Evolutionary conservation across 768 basidiomycete genomes (phyloP), one percentile per base, ranked within the genome.

Genomic region (Pleurotus giganteus): DNA sequence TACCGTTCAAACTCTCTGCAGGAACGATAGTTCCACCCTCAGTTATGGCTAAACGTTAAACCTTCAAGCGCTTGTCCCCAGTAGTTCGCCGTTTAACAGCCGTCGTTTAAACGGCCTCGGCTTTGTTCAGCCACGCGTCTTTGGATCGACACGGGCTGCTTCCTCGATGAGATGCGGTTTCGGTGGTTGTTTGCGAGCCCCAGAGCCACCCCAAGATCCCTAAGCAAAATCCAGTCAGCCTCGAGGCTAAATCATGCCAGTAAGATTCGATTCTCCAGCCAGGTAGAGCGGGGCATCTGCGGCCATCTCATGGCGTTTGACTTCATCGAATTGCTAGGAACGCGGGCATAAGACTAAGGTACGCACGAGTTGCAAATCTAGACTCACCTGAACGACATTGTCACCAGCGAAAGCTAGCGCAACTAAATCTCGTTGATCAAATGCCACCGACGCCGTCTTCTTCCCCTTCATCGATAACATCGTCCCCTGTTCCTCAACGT

Each of bases 341-440:
- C 13, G 23, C 36, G 23, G 13, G 36, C 61, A 23, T 47, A 53
- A 24, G 8, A 46, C 43, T 23, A 51, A 34, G 9, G 9, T 29
- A 2, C 15, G 24, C 50, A 44, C 24, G 17, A 17, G 5, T 55
- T 2, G 55, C 19, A 52, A 11, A 17, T 21, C 9, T 34, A 17
- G 21, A 65, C 85, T 29, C 63, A 93, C 93, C 71, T 89, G 85
- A 4, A 97, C 85, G 28, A 98, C 96, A 60, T 98, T 92, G 69
- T 99, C 97, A 2, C 94, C 95, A 1, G 95, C 96, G 73, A 99
- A 99, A 0, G 97, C 97, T 53, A 85, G 84, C 1, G 94, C 91
- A 11, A 99, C 94, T 11, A 98, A 76, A 60, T 98, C 94, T 34
- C 91, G 80, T 68, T 98, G 96, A 66, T 90, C 78, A 71, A 98